A percentile compares a stretch with the other conserved stretches of the same genome.
phyloP scores from a whole-genome alignment of 225 moss, liverwort and hornwort species.

The Takakia lepidozioides region DNA sequence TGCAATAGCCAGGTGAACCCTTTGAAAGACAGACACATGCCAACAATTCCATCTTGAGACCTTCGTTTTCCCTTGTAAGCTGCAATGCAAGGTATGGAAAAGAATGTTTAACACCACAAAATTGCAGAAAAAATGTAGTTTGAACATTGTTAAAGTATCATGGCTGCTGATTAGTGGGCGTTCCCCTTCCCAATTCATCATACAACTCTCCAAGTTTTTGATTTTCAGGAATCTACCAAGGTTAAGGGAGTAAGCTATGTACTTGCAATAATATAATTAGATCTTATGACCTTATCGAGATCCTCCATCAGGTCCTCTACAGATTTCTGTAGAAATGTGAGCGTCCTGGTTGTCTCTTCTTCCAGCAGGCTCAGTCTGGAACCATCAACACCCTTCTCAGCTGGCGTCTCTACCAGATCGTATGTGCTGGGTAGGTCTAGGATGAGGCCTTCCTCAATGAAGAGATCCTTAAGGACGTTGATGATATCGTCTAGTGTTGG shows the following conservation, averaged over 20 bases:
- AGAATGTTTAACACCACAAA: too few species aligned
- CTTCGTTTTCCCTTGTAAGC: constrained; percentile 33
- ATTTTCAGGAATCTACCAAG: too few species aligned
- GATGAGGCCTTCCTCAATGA: constrained; percentile 24
- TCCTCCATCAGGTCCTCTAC: constrained; percentile 24
- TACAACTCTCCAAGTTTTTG: too few species aligned
- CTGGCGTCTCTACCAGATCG: constrained; percentile 2
- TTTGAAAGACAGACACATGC: too few species aligned
- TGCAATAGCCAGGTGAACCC: too few species aligned
- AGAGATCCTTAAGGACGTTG: constrained; percentile 12
- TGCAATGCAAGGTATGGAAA: too few species aligned
- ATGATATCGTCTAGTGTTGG: constrained; percentile 15
- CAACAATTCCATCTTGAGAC: constrained; percentile 28
- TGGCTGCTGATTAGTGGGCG: too few species aligned
- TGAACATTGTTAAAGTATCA: too few species aligned
- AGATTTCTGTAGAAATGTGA: constrained; percentile 14
- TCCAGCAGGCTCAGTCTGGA: constrained; percentile 10
- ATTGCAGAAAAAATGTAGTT: too few species aligned
- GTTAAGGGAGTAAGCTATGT: too few species aligned
- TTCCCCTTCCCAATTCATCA: too few species aligned
- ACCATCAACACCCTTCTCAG: background rate
- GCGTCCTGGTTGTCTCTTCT: constrained; percentile 22
- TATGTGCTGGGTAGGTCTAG: constrained; percentile 1
- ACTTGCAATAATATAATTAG: too few species aligned
- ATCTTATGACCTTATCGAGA: constrained; percentile 33